Base-by-base conservation (phyloP, 2,329 filamentous ascomycete species). In the Aspergillus chevalieri region DNA sequence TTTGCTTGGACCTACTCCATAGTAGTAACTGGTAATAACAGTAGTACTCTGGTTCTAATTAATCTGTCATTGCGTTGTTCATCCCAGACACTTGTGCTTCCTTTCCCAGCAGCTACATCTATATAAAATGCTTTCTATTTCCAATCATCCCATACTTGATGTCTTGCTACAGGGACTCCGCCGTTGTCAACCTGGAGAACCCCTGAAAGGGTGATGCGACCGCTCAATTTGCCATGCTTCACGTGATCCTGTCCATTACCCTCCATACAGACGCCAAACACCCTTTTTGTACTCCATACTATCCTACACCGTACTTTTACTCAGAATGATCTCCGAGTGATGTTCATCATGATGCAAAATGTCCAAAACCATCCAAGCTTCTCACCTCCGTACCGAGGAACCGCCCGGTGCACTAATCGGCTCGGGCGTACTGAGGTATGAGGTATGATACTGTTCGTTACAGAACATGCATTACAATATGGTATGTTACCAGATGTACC, bases 321-420 rank as follows among this genome's bases (percentile, higher is more conserved):
- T 30, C 26, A 28, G 26, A 30, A 47, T 24, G 22, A 43, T 41
- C 10, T 42, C 19, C 41, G 17, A 19, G 47, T 56, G 55, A 52
- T 56, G 54, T 50, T 47, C 49, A 49, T 56, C 39, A 58, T 57
- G 56, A 54, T 58, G 54, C 49, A 55, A 55, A 51, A 30, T 30
- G 26, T 12, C 26, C 10, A 30, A 30, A 30, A 30, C 26, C 34
- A 38, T n/a, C 34, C 34, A 38, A 38, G 34, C 15, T 8, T 33
- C 36, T 21, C 36, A 41, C 36, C 34, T 38, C 34, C 34, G 34
- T 38, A 41, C 38, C 38, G 38, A 17, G 38, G 38, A 41, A 41
- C 38, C 17, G 38, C 10, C 17, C 17, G 17, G 17, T 12, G 17
- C 38, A 41, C 38, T 12, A 19, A 5, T 21, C 9, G 38, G 19